Evolutionary conservation across 208 protist genomes (phyloP), one percentile per base, ranked within the genome.

Genomic region (Trypanosoma rangeli): DNA sequence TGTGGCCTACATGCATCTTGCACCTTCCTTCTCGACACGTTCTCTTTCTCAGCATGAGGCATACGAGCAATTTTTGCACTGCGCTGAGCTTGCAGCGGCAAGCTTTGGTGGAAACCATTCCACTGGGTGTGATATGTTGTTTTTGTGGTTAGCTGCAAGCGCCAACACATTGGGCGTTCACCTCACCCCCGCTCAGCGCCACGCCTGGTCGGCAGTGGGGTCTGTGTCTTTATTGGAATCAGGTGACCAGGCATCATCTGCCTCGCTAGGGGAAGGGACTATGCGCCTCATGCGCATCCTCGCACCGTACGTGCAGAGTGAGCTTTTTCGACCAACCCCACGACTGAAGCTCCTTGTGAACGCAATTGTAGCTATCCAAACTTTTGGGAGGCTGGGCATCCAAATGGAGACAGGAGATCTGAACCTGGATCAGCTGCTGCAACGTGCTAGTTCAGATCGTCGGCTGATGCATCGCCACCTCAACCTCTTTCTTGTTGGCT

Each of bases 401-500:
- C 13, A n/a, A 26, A 55, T 77, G 12, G 72, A 72, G 26, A 35
- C 57, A 33, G 63, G 20, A 12, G 24, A 18, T 53, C 31, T 71
- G 9, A 29, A 60, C 33, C 44, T 71, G 8, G 59, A 64, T 29
- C 57, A 53, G 28, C 42, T 87, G 15, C 62, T 91, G 10, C 69
- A 81, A 24, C 76, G 76, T 20, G 48, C 55, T 2, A 67, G 70
- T 15, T 53, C 66, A 33, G 78, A 83, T n/a, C 74, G 74, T 8
- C 54, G 61, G 9, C 48, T 84, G 53, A 58, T 78, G 18, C 22
- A 49, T 12, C 80, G 78, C 16, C 69, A 84, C 50, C 20, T 52
- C 29, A 69, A 79, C 28, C 48, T 74, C 12, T 70, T 90, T 39
- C 64, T 85, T 55, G 59, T 73, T 13, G 52, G 78, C 1, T 81